Conservation (phyloP, 352 stramenopile species). For the Phytophthora sp. region DNA sequence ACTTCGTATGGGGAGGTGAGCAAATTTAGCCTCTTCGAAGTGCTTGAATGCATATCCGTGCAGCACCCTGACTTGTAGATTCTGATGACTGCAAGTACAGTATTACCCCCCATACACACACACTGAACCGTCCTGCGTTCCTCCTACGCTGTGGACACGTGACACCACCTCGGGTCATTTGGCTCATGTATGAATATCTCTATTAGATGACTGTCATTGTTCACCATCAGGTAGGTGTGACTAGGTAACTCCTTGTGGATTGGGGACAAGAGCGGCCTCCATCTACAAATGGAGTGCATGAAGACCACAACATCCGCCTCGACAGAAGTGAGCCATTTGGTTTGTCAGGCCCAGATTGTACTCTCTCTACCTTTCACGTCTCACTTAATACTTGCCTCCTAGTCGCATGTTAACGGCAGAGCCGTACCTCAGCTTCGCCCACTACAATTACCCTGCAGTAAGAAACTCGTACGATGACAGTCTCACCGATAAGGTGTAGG, state of each 20-base stretch:
- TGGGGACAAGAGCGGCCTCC: slow-evolving; percentile 24
- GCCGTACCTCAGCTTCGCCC: background rate
- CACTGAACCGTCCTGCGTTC: no score
- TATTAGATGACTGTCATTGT: slow-evolving; percentile 1
- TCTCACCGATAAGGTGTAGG: slow-evolving; percentile 22
- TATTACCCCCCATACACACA: no score
- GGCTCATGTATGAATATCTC: background rate
- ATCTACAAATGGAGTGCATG: background rate
- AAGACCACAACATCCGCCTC: slow-evolving; percentile 23
- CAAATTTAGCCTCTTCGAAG: no score
- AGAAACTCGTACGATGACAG: slow-evolving; percentile 30
- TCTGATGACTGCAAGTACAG: no score
- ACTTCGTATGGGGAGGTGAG: no score
- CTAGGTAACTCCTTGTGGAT: slow-evolving; percentile 34
- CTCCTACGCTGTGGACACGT: no score
- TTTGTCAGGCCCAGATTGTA: slow-evolving; percentile 3
- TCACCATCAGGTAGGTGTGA: slow-evolving; percentile 18
- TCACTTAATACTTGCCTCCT: no score
- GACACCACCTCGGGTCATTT: no score
- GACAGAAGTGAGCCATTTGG: slow-evolving; percentile 32
- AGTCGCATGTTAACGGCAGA: slow-evolving; percentile 21
- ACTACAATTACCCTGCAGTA: slow-evolving; percentile 16
- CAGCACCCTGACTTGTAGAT: no score
- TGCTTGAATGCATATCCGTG: no score
- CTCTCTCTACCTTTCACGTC: slow-evolving; percentile 37